These are phyloP conservation scores for Westerdykella sp. DNA, from an alignment of 2,329 filamentous ascomycete genomes.

Conservation along the genomic window DNA sequence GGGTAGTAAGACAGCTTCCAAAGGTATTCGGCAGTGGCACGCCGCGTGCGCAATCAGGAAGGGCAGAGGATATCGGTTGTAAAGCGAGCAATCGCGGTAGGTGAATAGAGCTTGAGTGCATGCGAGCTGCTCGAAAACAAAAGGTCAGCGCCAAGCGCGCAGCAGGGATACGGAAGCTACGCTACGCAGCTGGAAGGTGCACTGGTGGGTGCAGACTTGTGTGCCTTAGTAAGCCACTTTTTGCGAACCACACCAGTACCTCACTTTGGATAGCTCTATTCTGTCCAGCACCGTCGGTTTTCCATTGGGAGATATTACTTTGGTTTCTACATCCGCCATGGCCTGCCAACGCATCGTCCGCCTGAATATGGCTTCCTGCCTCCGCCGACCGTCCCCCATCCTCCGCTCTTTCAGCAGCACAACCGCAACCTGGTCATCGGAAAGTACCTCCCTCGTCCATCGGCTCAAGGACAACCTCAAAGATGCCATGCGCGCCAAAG, in stretches of 20 bases:
- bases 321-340: neutral
- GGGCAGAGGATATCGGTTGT: slow-evolving; percentile 10
- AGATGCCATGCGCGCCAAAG: slow-evolving; percentile 44
- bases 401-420: slow-evolving; percentile 19
- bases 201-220: slow-evolving; percentile 4
- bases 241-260: neutral
- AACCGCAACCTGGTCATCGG: slow-evolving; percentile 3
- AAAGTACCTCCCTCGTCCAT: slow-evolving; percentile 30
- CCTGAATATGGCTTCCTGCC: slow-evolving; percentile 4
- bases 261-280: neutral
- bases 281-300: neutral
- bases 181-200: too few species aligned
- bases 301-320: neutral
- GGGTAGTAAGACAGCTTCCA: slow-evolving; percentile 6
- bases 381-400: slow-evolving; percentile 11
- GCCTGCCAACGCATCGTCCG: neutral
- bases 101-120: slow-evolving; percentile 7
- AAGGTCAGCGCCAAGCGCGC: slow-evolving; percentile 1
- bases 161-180: slow-evolving; percentile 10
- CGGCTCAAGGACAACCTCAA: slow-evolving; percentile 45
- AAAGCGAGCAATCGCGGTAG: slow-evolving; percentile 24
- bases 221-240: neutral
- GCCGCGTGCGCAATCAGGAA: slow-evolving; percentile 3
- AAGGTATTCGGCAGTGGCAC: neutral
- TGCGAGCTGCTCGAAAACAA: slow-evolving; percentile 4